Conservation (phyloP, 345 rosid species). For the Brassica cretica region DNA sequence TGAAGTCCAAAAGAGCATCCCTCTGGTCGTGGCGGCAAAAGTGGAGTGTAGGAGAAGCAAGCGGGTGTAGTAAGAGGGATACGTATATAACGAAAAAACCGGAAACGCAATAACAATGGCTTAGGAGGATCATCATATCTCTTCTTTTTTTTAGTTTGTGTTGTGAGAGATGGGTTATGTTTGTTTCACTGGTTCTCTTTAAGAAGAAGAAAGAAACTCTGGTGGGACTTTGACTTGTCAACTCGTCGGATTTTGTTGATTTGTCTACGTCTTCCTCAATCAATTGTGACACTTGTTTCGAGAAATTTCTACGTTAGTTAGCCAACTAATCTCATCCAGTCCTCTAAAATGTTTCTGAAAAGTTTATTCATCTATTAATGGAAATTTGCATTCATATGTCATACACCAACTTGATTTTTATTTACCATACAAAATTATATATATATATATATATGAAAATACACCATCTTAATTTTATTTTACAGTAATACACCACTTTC, state of each 20-base stretch:
- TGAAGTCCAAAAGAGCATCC: conserved; percentile 5
- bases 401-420: too few species aligned
- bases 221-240: neutral
- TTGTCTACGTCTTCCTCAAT: neutral
- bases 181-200: neutral
- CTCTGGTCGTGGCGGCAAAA: conserved; percentile 20
- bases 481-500: too few species aligned
- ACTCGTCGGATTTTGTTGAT: neutral
- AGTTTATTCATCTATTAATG: too few species aligned
- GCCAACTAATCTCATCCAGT: too few species aligned
- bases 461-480: too few species aligned
- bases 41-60: conserved; percentile 6
- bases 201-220: neutral
- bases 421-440: too few species aligned
- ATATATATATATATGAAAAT: too few species aligned
- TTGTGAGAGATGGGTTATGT: neutral
- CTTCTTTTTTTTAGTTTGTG: neutral
- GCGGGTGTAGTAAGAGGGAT: neutral
- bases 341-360: too few species aligned
- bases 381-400: too few species aligned
- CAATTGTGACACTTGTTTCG: neutral
- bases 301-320: too few species aligned
- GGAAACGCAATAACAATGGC: neutral
- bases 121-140: neutral
- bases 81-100: neutral